Percentiles rank a stretch among this genome's conserved stretches.
Evolutionary conservation across 768 basidiomycete species (phyloP).

Genomic region (Lentinula guzmanii): DNA sequence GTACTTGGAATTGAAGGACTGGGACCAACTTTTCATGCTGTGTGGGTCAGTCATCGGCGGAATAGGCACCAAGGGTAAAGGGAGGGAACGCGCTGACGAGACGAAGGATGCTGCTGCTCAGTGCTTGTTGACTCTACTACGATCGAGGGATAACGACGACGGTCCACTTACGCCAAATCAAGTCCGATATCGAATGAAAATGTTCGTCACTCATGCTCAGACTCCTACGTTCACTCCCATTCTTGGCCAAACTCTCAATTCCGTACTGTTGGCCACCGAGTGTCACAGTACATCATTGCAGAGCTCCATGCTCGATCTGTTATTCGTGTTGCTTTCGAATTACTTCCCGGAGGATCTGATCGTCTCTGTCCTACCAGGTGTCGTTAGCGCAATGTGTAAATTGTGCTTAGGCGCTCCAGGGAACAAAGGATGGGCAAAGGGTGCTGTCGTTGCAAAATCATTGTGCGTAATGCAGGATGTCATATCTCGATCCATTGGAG

Average conservation of each 20-base stretch:
- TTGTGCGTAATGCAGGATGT: conserved; percentile 50
- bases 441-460: conserved; percentile 55
- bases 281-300: conserved; percentile 62
- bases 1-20: conserved; percentile 62
- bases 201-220: conserved; percentile 39
- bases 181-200: conserved; percentile 22
- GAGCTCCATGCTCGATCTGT: conserved; percentile 49
- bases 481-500: conserved; percentile 57
- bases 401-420: conserved; percentile 51
- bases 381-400: conserved; percentile 72
- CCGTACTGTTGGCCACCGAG: conserved; percentile 53
- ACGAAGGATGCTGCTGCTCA: conserved; percentile 68
- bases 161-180: conserved; percentile 19
- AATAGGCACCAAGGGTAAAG: conserved; percentile 63
- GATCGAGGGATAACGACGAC: conserved; percentile 37
- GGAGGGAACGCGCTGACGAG: conserved; percentile 71
- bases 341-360: conserved; percentile 48
- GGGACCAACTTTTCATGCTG: conserved; percentile 85
- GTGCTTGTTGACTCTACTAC: conserved; percentile 63
- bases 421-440: conserved; percentile 65
- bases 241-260: conserved; percentile 77
- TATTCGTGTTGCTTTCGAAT: conserved; percentile 48
- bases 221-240: conserved; percentile 60
- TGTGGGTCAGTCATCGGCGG: conserved; percentile 60
- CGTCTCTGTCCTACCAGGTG: conserved; percentile 78